Percentiles rank a stretch among this genome's conserved stretches.
phyloP scores from a whole-genome alignment of 2,329 filamentous ascomycete species.

The Trichoderma guizhouense region DNA sequence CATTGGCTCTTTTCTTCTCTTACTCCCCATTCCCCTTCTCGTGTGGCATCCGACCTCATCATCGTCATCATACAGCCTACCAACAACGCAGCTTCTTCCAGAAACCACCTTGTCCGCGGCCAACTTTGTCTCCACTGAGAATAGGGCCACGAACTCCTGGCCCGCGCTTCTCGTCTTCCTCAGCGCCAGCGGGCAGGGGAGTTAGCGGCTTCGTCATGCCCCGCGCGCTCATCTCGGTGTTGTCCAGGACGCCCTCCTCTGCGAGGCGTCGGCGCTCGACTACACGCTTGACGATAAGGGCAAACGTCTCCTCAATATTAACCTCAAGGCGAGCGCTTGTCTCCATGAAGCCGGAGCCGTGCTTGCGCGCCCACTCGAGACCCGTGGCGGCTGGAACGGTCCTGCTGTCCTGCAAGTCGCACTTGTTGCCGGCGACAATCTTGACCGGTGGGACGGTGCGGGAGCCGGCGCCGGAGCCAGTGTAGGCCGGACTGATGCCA shows the following conservation, averaged over 20 bases:
- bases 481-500: conserved; percentile 33
- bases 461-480: conserved; percentile 34
- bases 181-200: conserved; percentile 43
- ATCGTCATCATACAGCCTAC: conserved; percentile 30
- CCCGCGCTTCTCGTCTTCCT: conserved; percentile 44
- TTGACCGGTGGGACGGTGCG: conserved; percentile 69
- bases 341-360: conserved; percentile 84
- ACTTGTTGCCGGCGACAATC: conserved; percentile 84
- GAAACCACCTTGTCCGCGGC: conserved; percentile 45
- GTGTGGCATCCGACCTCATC: neutral
- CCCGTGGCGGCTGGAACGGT: conserved; percentile 68
- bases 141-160: conserved; percentile 44
- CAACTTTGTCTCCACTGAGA: conserved; percentile 42
- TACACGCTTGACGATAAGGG: conserved; percentile 61
- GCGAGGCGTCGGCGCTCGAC: conserved; percentile 54
- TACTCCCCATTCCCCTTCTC: neutral
- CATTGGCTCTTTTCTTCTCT: neutral
- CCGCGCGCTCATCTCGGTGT: conserved; percentile 44
- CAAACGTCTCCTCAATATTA: conserved; percentile 88
- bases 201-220: conserved; percentile 58
- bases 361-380: conserved; percentile 70
- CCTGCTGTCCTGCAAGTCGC: conserved; percentile 69
- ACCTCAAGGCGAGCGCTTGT: conserved; percentile 80
- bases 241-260: conserved; percentile 43
- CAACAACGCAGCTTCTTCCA: conserved; percentile 57